Evolutionary conservation across 108 stramenopile genomes (phyloP).

Genomic region (Aurantiochytrium sp.): DNA sequence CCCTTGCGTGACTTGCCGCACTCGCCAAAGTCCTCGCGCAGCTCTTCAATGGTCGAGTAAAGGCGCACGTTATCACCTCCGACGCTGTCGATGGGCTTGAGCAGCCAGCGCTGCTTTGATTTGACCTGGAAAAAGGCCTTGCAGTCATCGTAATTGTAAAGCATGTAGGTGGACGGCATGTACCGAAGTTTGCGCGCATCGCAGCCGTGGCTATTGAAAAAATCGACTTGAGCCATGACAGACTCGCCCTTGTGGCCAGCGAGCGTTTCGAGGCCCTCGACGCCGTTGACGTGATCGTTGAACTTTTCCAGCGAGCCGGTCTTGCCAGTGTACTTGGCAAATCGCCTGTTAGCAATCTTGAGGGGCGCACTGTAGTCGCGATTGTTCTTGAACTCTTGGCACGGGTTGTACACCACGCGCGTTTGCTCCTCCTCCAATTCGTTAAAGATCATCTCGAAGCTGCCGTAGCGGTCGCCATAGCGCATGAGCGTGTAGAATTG

Average conservation of each 20-base stretch:
- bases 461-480: background rate
- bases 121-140: conserved; percentile 3
- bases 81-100: background rate
- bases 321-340: conserved; percentile 8
- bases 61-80: background rate
- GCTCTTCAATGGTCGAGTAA: conserved; percentile 2
- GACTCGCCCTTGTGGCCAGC: conserved; percentile 12
- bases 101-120: background rate
- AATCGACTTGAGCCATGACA: background rate
- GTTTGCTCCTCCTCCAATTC: conserved; percentile 11
- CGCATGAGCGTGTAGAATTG: conserved; percentile 15
- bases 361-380: conserved; percentile 3
- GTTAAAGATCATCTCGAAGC: conserved; percentile 16
- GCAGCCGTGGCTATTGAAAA: background rate
- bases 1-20: conserved; percentile 13
- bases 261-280: background rate
- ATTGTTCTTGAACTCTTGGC: conserved; percentile 12
- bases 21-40: conserved; percentile 14
- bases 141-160: conserved; percentile 6
- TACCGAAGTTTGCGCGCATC: background rate
- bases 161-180: conserved; percentile 4
- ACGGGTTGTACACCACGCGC: background rate
- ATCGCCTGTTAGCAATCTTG: background rate
- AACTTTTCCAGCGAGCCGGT: background rate
- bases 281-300: background rate